Evolutionary conservation across 495 filamentous ascomycete species (phyloP), one percentile per base, ranked within the genome.

Genomic region (Talaromyces borbonicus): DNA sequence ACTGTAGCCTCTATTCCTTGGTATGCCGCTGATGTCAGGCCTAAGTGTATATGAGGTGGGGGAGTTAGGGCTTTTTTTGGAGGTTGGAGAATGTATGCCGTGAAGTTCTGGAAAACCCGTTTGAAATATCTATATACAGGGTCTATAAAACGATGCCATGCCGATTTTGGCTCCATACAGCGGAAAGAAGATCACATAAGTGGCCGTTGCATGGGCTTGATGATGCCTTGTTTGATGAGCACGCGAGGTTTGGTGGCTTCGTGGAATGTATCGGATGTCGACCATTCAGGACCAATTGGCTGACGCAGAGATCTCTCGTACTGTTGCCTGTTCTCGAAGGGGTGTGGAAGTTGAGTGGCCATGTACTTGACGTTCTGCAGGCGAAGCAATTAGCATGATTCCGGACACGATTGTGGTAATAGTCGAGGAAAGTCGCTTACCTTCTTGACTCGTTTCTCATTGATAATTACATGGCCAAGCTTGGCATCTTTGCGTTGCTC

Each of bases 211-310:
- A 98, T 87, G 26, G 92, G 84, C 61, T 78, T 77, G 63, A 96
- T 90, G 51, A 97, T 73, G 23, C 92, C 92, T 67, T 87, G 85
- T 72, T 95, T 96, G 65, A 97, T 64, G 63, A 96, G 74, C 42
- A 98, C 74, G 56, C 89, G 79, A 31, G 92, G 93, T 77, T 90
- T 95, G 53, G 90, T 96, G 29, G 77, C 69, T 46, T 80, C 75
- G 66, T 96, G 90, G 71, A 93, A 90, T 12, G 84, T 88, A 62
- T 86, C 78, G 74, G 96, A 97, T 11, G 92, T 95, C 52, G 77
- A 76, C 88, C 89, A 96, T 65, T 98, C 93, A 1, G 86, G 88
- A 6, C 93, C 93, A 23, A 95, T 77, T 9, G 93, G 92, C 45
- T 95, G 56, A 23, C 90, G 75, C 22, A 98, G 67, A 49, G 81